These are phyloP conservation scores for Phaffomyces thermotolerans DNA, from an alignment of 805 yeast genomes.

Conservation along the genomic window DNA sequence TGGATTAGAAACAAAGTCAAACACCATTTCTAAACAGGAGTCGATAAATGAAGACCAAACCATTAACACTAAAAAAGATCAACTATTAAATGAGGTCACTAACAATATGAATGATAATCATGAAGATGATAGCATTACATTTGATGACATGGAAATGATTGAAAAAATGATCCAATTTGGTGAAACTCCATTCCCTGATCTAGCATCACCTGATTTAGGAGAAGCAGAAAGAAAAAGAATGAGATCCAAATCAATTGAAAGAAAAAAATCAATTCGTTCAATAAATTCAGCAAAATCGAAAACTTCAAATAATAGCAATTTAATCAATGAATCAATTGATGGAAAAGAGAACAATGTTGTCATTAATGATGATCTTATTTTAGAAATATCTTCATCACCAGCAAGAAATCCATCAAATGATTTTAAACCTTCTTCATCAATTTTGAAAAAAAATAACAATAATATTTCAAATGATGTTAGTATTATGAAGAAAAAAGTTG, in stretches of 20 bases:
- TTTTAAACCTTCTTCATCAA: not conserved
- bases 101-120: not conserved
- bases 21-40: not conserved
- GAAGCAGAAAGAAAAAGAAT: constrained; percentile 23
- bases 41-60: constrained; percentile 12
- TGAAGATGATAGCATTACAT: constrained; percentile 12
- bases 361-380: constrained; percentile 7
- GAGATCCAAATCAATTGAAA: constrained; percentile 30
- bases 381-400: constrained; percentile 13
- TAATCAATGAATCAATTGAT: not conserved
- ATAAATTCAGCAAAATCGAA: constrained; percentile 21
- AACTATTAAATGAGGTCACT: not conserved
- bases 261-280: constrained; percentile 28
- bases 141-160: constrained; percentile 31
- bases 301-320: constrained; percentile 3
- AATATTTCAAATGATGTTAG: not conserved
- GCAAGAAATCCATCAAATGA: constrained; percentile 8
- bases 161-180: constrained; percentile 33
- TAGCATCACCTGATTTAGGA: constrained; percentile 25
- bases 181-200: constrained; percentile 33
- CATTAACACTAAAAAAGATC: constrained; percentile 1
- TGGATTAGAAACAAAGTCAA: not conserved
- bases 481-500: constrained; percentile 24
- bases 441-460: not conserved
- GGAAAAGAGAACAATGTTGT: not conserved